Evolutionary conservation across 164 flowering plant genomes (phyloP).

Genomic region (Dillenia turbinata): DNA sequence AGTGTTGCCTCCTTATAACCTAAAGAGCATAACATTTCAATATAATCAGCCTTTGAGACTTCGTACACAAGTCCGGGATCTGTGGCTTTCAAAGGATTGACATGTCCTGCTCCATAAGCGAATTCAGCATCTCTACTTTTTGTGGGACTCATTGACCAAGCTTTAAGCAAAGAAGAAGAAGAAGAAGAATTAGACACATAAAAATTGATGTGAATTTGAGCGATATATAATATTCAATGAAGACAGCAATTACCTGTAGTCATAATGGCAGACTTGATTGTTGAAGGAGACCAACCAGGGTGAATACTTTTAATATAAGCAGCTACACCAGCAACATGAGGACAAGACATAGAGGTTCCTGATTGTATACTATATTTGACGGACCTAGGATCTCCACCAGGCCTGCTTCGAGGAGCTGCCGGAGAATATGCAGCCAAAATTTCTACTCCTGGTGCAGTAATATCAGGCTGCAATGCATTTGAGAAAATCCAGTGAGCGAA

Average conservation of each 20-base stretch:
- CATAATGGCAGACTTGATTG: slow-evolving; percentile 50
- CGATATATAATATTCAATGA: too few species aligned
- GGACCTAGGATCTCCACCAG: background rate
- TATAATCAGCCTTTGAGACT: slow-evolving; percentile 13
- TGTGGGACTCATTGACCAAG: too few species aligned
- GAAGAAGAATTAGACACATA: too few species aligned
- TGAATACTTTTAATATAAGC: slow-evolving; percentile 40
- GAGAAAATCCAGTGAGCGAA: too few species aligned
- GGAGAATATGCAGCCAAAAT: too few species aligned
- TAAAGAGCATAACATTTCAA: slow-evolving; percentile 18
- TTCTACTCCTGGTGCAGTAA: too few species aligned
- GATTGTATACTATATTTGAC: slow-evolving; percentile 18
- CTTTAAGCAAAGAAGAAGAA: too few species aligned
- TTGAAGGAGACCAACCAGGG: slow-evolving; percentile 46
- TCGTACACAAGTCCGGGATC: slow-evolving; percentile 40
- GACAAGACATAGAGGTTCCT: slow-evolving; percentile 43
- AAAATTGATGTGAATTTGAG: too few species aligned
- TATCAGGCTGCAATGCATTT: too few species aligned
- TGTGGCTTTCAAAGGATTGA: slow-evolving; percentile 28
- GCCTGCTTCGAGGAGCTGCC: background rate
- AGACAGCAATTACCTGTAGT: slow-evolving; percentile 27
- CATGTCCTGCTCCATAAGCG: slow-evolving; percentile 14
- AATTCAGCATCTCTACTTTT: too few species aligned
- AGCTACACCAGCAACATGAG: slow-evolving; percentile 31
- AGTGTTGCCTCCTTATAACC: slow-evolving; percentile 7